Evolutionary conservation across 306 rosid species (phyloP).

Genomic region (Malus asiatica): DNA sequence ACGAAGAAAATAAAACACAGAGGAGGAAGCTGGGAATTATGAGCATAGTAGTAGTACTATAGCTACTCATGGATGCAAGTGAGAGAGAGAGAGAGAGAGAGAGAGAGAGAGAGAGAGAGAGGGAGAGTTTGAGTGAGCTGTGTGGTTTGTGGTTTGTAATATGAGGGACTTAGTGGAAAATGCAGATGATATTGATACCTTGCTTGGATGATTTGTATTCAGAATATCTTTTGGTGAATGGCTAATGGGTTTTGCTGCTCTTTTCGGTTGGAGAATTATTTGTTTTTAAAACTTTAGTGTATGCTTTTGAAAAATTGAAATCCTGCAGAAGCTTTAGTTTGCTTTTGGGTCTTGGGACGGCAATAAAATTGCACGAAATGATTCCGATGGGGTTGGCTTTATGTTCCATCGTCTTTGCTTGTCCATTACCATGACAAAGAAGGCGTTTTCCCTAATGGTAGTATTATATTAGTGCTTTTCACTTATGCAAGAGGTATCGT

Average conservation of each 20-base stretch:
- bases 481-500: too few relatives aligned
- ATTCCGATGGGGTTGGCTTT: conserved; percentile 19
- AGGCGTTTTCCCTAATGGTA: background rate
- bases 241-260: conserved; percentile 27
- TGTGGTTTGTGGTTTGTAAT: conserved; percentile 1
- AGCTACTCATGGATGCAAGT: conserved; percentile 30
- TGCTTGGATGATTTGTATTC: conserved; percentile 34
- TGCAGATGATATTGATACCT: conserved; percentile 33
- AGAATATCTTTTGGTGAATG: conserved; percentile 50
- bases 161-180: background rate
- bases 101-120: background rate
- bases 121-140: background rate
- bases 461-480: too few relatives aligned
- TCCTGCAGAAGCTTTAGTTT: conserved; percentile 29
- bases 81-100: background rate
- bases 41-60: conserved; percentile 11
- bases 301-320: conserved; percentile 26
- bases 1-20: background rate
- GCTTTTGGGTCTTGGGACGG: conserved; percentile 23
- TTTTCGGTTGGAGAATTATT: conserved; percentile 18
- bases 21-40: conserved; percentile 25
- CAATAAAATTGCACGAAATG: background rate
- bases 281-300: background rate
- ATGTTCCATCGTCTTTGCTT: conserved; percentile 5
- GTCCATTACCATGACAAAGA: background rate